A percentile compares a stretch with the other conserved stretches of the same genome.
Conservation (phyloP, 805 yeast genomes). For the Schwanniomyces polymorphus region DNA sequence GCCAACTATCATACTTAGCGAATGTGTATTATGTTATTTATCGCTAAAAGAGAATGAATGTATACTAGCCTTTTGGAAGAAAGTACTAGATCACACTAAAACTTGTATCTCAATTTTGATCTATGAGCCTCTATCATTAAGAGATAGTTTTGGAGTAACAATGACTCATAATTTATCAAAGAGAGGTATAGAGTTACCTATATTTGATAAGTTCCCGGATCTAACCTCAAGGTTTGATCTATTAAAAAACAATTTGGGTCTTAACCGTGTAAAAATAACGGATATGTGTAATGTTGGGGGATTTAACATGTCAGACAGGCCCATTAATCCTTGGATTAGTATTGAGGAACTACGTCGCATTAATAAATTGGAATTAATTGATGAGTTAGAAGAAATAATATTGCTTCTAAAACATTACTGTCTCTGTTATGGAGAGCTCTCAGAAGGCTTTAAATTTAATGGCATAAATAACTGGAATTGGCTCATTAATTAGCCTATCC, state of each 20-base stretch:
- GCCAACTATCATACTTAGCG: constrained; percentile 68
- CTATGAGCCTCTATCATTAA: constrained; percentile 71
- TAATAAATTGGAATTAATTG: constrained; percentile 60
- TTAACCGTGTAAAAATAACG: constrained; percentile 37
- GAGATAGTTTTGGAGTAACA: constrained; percentile 64
- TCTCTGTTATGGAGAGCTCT: constrained; percentile 30
- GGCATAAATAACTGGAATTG: constrained; percentile 12
- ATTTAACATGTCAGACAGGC: constrained; percentile 26
- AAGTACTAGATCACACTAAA: constrained; percentile 12
- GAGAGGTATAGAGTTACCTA: constrained; percentile 64
- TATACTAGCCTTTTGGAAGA: constrained; percentile 45
- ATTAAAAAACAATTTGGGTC: constrained; percentile 17
- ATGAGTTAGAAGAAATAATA: constrained; percentile 71
- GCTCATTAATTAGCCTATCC: constrained; percentile 1
- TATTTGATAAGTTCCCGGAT: constrained; percentile 54
- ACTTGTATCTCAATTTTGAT: constrained; percentile 37
- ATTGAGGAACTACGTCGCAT: constrained; percentile 44
- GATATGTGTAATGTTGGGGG: constrained; percentile 48
- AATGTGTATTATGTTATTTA: constrained; percentile 75
- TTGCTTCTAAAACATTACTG: constrained; percentile 65
- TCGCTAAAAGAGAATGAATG: constrained; percentile 47
- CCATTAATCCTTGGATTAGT: constrained; percentile 40
- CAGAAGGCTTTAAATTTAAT: background rate
- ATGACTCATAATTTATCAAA: constrained; percentile 61
- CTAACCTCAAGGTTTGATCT: constrained; percentile 24